A percentile compares a stretch with the other conserved stretches of the same genome.
Conservation (phyloP, 2,329 filamentous ascomycete species). For the Raffaelea deltoideospora region DNA sequence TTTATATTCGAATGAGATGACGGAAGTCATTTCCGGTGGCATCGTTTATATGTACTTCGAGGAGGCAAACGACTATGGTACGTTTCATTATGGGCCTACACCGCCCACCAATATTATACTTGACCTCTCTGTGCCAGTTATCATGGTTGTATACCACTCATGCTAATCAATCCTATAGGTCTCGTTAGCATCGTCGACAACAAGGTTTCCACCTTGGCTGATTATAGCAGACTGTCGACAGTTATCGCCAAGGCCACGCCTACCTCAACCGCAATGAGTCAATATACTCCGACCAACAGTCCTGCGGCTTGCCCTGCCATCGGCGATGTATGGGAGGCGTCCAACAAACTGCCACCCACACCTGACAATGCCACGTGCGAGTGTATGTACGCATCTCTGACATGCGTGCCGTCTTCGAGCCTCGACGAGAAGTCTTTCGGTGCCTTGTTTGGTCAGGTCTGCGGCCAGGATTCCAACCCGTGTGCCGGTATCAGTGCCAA, state of each 20-base stretch:
- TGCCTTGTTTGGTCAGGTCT: conserved; percentile 60
- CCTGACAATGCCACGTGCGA: conserved; percentile 67
- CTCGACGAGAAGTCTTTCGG: conserved; percentile 45
- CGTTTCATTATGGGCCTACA: conserved; percentile 12
- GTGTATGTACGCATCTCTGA: conserved; percentile 67
- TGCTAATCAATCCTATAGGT: no score
- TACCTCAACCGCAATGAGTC: conserved; percentile 44
- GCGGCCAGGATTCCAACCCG: conserved; percentile 36
- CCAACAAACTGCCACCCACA: conserved; percentile 58
- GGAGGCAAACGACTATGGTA: conserved; percentile 77
- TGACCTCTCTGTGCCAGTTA: conserved; percentile 7
- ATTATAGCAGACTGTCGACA: conserved; percentile 59
- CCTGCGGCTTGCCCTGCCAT: conserved; percentile 56
- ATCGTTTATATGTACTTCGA: conserved; percentile 99
- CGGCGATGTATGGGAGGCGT: conserved; percentile 52
- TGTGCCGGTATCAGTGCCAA: conserved; percentile 58
- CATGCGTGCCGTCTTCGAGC: conserved; percentile 49
- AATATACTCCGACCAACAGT: conserved; percentile 63
- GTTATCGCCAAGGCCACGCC: conserved; percentile 56
- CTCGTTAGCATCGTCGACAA: conserved; percentile 46
- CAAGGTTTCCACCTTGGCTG: conserved; percentile 49
- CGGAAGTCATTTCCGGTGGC: conserved; percentile 76
- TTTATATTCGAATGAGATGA: conserved; percentile 73
- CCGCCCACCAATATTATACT: not conserved
- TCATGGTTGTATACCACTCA: conserved; percentile 9